These are phyloP conservation scores for Perkinsus olseni DNA, from an alignment of 169 alveolate genomes.

Conservation along the genomic window DNA sequence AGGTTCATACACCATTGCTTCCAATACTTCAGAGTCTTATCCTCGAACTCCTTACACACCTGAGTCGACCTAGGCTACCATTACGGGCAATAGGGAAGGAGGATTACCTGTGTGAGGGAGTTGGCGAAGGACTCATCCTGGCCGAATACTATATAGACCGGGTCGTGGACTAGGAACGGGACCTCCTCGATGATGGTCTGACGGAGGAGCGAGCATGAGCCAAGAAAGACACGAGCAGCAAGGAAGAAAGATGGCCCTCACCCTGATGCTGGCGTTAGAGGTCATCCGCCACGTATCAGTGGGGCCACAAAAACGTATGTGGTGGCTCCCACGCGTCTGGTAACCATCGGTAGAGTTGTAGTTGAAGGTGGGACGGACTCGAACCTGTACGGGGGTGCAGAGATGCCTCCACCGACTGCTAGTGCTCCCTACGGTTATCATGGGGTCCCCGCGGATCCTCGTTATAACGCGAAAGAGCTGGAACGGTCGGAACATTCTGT, in stretches of 20 bases:
- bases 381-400: background rate
- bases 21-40: background rate
- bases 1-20: background rate
- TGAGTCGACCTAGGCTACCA: background rate
- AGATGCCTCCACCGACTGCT: background rate
- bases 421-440: background rate
- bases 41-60: background rate
- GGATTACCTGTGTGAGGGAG: background rate
- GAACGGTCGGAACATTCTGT: slow-evolving; percentile 8
- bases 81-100: background rate
- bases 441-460: slow-evolving; percentile 1
- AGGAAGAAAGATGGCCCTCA: background rate
- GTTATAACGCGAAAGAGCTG: background rate
- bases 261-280: slow-evolving; percentile 3
- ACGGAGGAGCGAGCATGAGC: background rate
- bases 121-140: slow-evolving; percentile 10
- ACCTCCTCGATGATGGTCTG: slow-evolving; percentile 5
- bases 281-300: slow-evolving; percentile 15
- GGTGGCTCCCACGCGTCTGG: slow-evolving; percentile 19
- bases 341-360: slow-evolving; percentile 12
- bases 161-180: slow-evolving; percentile 12
- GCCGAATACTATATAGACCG: background rate
- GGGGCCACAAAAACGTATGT: slow-evolving; percentile 21
- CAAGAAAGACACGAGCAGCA: background rate
- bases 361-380: slow-evolving; percentile 9